Base-by-base conservation (phyloP, 176 grass and related monocot genomes). In the sorghum (Sorghum bicolor) region DNA sequence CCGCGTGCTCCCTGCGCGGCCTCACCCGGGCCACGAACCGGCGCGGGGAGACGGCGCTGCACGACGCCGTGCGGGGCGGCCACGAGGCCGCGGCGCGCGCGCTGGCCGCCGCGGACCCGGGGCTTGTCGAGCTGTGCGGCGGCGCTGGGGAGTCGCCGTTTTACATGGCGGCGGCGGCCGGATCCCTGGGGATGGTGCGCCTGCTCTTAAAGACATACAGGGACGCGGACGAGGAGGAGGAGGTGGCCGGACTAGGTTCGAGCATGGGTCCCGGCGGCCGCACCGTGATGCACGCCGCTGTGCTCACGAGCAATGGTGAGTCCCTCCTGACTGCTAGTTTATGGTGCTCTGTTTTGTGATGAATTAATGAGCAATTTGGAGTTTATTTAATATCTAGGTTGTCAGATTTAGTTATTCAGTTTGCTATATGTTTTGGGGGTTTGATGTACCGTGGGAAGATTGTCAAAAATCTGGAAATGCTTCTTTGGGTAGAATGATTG, bases 271-370 rank as follows among this genome's bases (percentile, higher is more conserved):
- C 80, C 22, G 74, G 67, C 11, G 84, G 86, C 3, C 86, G 87
- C 72, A 89, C 86, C 29, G 84, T 82, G 30, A 72, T 94, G 65
- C 92, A 94, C 63, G 92, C 92, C 5, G 83, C 92, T 39, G 92
- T 91, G 17, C 67, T 94, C 28, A 57, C 71, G 13, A 83, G 58
- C 75, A 73, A 80, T 32, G 88, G 82, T 88, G 68, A 90, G 88
- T 79, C 28, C 66, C 22, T 38, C 5, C 30, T 32, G 61, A 9
- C 36, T 76, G 15, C 31, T 38, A 25, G 43, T 41, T 82, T 2
- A 60, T 67, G 53, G 26, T 70, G 6, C 7, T 53, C 20, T 30
- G 32, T 66, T 66, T 41, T 29, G 4, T 37, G 31, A 75, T 24
- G 11, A 48, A 36, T 58, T 8, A 68, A 48, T 44, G 36, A 29